phyloP scores from a whole-genome alignment of 2,329 filamentous ascomycete genomes.

The Botrytis byssoidea region DNA sequence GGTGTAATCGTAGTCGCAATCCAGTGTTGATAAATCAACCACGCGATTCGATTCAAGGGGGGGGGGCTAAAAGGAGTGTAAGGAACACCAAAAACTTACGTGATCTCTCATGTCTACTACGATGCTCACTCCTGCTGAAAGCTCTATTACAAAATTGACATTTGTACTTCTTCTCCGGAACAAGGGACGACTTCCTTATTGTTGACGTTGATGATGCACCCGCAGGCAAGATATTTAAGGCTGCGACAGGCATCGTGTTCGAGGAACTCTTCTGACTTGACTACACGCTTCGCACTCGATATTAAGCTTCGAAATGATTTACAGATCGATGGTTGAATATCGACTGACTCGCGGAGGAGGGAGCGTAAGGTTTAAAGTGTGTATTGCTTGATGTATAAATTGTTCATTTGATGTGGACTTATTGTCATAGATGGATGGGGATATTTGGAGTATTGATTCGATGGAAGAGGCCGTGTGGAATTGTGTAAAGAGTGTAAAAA shows the following conservation, averaged over 20 bases:
- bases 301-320: constrained; percentile 17
- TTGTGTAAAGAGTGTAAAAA: constrained; percentile 33
- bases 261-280: constrained; percentile 5
- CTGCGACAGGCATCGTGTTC: constrained; percentile 63
- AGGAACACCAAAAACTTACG: constrained; percentile 65
- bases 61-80: constrained; percentile 21
- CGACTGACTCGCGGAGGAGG: constrained; percentile 40
- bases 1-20: constrained; percentile 9
- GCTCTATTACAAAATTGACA: constrained; percentile 98
- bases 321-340: constrained; percentile 41
- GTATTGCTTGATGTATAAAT: constrained; percentile 50
- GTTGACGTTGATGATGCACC: constrained; percentile 62
- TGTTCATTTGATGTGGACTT: constrained; percentile 52
- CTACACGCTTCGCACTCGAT: constrained; percentile 7
- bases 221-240: constrained; percentile 55
- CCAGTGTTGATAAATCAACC: constrained; percentile 5
- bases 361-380: constrained; percentile 70
- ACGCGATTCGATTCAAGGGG: constrained; percentile 26
- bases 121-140: constrained; percentile 95
- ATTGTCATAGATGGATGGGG: constrained; percentile 53
- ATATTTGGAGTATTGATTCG: constrained; percentile 41
- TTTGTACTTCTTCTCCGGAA: constrained; percentile 98
- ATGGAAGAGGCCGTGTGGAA: constrained; percentile 38
- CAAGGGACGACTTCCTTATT: constrained; percentile 71
- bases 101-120: constrained; percentile 93